phyloP scores from a whole-genome alignment of 225 moss, liverwort and hornwort genomes.

The Pseudoscleropodium purum region DNA sequence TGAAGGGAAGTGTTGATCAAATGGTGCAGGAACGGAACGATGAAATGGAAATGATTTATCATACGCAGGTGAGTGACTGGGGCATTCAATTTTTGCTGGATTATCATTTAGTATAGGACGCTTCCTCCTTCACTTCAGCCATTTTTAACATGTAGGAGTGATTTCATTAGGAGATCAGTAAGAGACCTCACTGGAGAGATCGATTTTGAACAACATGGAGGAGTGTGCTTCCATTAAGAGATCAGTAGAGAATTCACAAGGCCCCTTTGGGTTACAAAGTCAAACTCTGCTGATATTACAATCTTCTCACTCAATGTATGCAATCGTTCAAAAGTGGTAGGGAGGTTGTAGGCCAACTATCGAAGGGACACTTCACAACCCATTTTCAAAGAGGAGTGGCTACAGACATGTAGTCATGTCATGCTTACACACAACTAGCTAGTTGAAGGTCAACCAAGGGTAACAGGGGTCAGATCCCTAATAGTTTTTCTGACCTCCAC shows the following conservation, averaged over 20 bases:
- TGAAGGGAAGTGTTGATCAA: constrained; percentile 35
- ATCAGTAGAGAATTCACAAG: background rate
- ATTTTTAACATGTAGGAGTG: background rate
- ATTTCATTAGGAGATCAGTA: background rate
- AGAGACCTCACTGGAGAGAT: background rate
- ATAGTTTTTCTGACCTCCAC: background rate
- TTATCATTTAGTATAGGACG: background rate
- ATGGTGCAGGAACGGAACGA: constrained; percentile 45
- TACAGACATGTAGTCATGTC: background rate
- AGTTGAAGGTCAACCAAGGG: background rate
- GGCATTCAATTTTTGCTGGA: background rate
- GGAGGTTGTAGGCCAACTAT: background rate
- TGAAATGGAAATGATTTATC: constrained; percentile 75
- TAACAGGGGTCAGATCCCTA: background rate
- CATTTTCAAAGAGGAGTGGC: background rate
- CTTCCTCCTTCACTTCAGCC: background rate
- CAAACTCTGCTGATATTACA: background rate
- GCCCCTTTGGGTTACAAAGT: background rate
- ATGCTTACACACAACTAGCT: background rate
- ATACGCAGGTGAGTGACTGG: constrained; percentile 42
- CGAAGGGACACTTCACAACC: background rate
- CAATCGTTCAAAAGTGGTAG: background rate
- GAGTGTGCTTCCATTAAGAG: background rate
- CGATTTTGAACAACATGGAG: background rate
- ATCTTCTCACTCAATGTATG: background rate